phyloP scores from a whole-genome alignment of 1,284 basidiomycete genomes.

The Leccinum subrobustum region DNA sequence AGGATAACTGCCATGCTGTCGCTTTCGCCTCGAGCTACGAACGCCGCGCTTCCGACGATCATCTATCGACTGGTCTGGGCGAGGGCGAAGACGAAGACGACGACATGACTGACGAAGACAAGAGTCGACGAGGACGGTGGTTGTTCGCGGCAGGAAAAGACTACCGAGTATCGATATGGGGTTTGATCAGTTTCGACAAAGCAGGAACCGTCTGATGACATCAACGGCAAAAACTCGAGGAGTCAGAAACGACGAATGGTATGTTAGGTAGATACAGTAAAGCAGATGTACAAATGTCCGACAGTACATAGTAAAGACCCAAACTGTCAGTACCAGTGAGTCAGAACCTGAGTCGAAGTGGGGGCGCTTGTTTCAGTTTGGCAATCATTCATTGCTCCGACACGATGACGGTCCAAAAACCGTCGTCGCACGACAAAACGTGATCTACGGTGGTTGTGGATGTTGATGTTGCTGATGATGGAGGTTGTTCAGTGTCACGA shows the following conservation, averaged over 20 bases:
- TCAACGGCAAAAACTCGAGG: background rate
- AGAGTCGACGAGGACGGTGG: constrained; percentile 58
- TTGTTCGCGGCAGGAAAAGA: constrained; percentile 75
- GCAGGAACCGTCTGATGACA: background rate
- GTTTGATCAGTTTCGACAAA: constrained; percentile 65
- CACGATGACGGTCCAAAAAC: background rate
- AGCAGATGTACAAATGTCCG: constrained; percentile 11
- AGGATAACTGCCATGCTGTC: constrained; percentile 67
- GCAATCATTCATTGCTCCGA: too few species aligned
- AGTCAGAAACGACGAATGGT: background rate
- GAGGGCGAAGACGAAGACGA: constrained; percentile 35
- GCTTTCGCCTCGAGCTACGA: constrained; percentile 9
- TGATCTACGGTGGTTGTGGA: too few species aligned
- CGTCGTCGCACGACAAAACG: background rate
- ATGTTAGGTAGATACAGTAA: background rate
- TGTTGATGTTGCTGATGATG: too few species aligned
- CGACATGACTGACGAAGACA: constrained; percentile 52
- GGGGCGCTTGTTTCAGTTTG: too few species aligned
- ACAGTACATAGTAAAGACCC: constrained; percentile 1
- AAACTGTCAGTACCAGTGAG: too few species aligned
- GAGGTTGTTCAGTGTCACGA: too few species aligned
- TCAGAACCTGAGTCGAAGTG: too few species aligned
- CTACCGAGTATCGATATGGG: constrained; percentile 74
- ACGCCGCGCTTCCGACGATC: too few species aligned
- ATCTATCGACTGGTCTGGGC: background rate